These are phyloP conservation scores for Chrysanthemum seticuspe DNA, from an alignment of 129 eudicot species.

Conservation along the genomic window DNA sequence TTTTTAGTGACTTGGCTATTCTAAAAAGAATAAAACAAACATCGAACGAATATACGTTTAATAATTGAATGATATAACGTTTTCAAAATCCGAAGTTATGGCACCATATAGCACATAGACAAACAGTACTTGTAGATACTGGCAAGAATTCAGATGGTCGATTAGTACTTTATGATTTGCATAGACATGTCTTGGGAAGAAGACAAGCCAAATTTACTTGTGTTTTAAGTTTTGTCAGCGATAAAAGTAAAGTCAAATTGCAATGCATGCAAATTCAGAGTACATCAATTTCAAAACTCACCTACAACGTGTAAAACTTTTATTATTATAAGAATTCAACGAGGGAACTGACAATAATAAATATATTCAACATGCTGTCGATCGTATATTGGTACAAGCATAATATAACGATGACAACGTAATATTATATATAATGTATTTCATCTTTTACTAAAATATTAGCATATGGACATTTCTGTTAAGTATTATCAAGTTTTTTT, in stretches of 20 bases:
- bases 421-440: no score
- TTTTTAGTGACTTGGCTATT: neutral
- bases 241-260: constrained; percentile 38
- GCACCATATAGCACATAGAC: constrained; percentile 30
- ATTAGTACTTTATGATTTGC: constrained; percentile 39
- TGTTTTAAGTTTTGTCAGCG: constrained; percentile 43
- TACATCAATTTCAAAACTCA: constrained; percentile 33
- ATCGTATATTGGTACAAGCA: no score
- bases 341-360: no score
- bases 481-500: no score
- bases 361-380: no score
- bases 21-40: neutral
- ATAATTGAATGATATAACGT: neutral
- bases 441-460: no score
- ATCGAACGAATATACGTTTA: neutral
- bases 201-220: constrained; percentile 41
- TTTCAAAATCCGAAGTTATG: neutral
- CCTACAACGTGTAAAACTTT: constrained; percentile 24
- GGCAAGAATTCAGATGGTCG: constrained; percentile 32
- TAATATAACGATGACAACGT: no score
- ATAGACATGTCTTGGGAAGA: constrained; percentile 36
- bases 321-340: neutral
- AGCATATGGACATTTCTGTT: no score
- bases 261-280: constrained; percentile 39
- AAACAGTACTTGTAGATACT: constrained; percentile 42